Conservation (phyloP, 805 yeast genomes). For the Pichia insulana region DNA sequence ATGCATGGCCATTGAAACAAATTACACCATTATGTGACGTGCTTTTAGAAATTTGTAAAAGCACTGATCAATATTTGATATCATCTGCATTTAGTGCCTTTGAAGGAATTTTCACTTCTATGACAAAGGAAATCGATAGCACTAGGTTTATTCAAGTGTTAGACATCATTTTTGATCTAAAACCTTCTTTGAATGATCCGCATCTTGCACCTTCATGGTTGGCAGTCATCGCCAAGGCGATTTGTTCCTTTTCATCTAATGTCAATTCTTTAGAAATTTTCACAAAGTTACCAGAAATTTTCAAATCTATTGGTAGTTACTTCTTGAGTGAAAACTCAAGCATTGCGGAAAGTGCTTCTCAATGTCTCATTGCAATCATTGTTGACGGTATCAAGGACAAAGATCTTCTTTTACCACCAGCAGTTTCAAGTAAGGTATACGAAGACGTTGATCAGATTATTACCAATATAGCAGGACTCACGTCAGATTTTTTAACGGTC, state of each 20-base stretch:
- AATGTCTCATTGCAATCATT: conserved; percentile 76
- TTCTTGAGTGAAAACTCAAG: conserved; percentile 56
- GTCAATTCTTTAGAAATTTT: conserved; percentile 46
- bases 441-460: conserved; percentile 50
- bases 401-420: conserved; percentile 44
- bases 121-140: conserved; percentile 43
- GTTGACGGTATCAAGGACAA: conserved; percentile 57
- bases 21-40: conserved; percentile 69
- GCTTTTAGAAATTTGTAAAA: conserved; percentile 65
- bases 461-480: conserved; percentile 42
- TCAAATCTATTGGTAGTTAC: conserved; percentile 51
- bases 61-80: conserved; percentile 80
- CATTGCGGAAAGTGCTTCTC: conserved; percentile 70
- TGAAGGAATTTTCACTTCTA: conserved; percentile 65
- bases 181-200: conserved; percentile 74
- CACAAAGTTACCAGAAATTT: conserved; percentile 45
- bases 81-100: conserved; percentile 76
- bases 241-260: conserved; percentile 40
- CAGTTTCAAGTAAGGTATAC: conserved; percentile 39
- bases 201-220: conserved; percentile 92
- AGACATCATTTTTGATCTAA: conserved; percentile 65
- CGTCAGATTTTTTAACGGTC: conserved; percentile 52
- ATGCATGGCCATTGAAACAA: conserved; percentile 72
- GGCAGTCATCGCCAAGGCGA: conserved; percentile 84
- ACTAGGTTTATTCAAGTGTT: conserved; percentile 58